Evolutionary conservation across 805 yeast genomes (phyloP).

Genomic region (Brettanomyces sp.): DNA sequence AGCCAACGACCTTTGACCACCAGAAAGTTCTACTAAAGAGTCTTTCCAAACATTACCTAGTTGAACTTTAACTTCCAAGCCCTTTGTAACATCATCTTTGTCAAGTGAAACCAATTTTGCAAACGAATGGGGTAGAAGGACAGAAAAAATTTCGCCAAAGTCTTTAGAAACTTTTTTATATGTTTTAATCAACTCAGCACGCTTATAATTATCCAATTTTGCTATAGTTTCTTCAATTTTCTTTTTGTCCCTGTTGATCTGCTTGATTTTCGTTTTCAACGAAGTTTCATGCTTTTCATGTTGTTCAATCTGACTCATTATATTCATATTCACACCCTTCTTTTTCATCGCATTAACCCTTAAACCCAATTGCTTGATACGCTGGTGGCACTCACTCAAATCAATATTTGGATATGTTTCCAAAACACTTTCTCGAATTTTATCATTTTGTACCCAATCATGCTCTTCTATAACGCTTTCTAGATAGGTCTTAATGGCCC

Average conservation of each 20-base stretch:
- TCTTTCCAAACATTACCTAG: constrained; percentile 94
- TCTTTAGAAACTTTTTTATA: constrained; percentile 82
- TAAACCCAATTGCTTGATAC: constrained; percentile 46
- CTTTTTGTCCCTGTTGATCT: constrained; percentile 80
- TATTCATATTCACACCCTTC: constrained; percentile 68
- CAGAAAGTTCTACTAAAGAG: constrained; percentile 86
- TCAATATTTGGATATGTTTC: constrained; percentile 56
- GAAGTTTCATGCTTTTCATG: constrained; percentile 81
- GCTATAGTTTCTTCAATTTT: constrained; percentile 84
- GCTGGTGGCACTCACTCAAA: constrained; percentile 50
- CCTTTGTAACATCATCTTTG: constrained; percentile 76
- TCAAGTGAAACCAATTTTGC: constrained; percentile 82
- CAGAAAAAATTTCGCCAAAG: constrained; percentile 85
- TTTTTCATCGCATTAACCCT: constrained; percentile 63
- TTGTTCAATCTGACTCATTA: constrained; percentile 84
- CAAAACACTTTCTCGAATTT: constrained; percentile 45
- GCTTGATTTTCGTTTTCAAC: constrained; percentile 68
- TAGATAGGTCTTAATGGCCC: constrained; percentile 27
- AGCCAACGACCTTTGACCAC: constrained; percentile 93
- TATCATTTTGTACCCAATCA: constrained; percentile 68
- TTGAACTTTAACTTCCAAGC: constrained; percentile 82
- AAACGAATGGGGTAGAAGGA: constrained; percentile 78
- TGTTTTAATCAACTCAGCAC: constrained; percentile 72
- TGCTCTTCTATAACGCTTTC: constrained; percentile 32
- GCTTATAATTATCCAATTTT: constrained; percentile 76